Evolutionary conservation across 83 land plant species (phyloP).

Genomic region (Picea abies): DNA sequence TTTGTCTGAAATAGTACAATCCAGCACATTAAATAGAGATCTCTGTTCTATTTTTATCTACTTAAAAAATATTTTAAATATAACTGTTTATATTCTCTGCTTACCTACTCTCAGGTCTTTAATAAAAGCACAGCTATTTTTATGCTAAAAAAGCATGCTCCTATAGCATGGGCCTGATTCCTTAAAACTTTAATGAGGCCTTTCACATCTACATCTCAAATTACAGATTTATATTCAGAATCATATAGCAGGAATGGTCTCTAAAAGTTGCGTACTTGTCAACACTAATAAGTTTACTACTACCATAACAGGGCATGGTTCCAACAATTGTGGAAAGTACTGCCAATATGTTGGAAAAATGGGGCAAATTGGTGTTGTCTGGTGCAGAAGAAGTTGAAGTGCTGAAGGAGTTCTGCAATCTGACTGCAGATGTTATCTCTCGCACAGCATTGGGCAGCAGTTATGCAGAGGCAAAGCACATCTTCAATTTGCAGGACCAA

Average conservation of each 20-base stretch:
- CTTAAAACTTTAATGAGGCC: no score
- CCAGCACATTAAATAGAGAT: no score
- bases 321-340: slow-evolving; percentile 30
- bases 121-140: not conserved
- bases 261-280: no score
- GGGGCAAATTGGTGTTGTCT: slow-evolving; percentile 20
- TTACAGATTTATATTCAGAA: no score
- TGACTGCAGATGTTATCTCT: slow-evolving; percentile 47
- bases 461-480: slow-evolving; percentile 41
- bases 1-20: no score
- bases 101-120: not conserved
- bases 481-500: slow-evolving; percentile 33
- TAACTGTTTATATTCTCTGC: no score
- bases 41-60: no score
- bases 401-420: slow-evolving; percentile 21
- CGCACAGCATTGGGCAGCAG: slow-evolving; percentile 50
- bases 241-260: no score
- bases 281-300: not conserved
- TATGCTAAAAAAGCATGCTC: no score
- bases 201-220: no score
- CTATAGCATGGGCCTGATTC: no score
- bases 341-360: slow-evolving; percentile 25
- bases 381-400: slow-evolving; percentile 30
- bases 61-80: no score
- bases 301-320: slow-evolving; percentile 22